Evolutionary conservation across 306 rosid species (phyloP).

Genomic region (Glycine tomentella): DNA sequence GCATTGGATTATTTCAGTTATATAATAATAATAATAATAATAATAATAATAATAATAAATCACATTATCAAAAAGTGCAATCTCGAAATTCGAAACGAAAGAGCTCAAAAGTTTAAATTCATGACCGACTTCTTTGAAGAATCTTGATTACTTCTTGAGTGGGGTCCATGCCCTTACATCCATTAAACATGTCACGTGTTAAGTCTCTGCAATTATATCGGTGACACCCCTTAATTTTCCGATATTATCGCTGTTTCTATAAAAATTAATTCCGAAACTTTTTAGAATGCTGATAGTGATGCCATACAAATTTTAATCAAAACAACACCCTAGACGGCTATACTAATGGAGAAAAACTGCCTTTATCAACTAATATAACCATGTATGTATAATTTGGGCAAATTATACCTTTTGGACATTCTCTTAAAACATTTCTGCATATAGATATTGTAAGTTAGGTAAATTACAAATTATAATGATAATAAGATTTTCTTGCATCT

Average conservation of each 20-base stretch:
- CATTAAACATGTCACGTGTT: slow-evolving; percentile 13
- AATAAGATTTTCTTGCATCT: no score
- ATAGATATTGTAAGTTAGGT: no score
- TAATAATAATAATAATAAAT: no score
- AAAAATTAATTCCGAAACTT: no score
- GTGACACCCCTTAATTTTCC: background rate
- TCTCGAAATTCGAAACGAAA: background rate
- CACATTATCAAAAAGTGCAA: background rate
- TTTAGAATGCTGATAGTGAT: no score
- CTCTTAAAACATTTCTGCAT: no score
- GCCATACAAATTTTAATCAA: no score
- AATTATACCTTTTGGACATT: no score
- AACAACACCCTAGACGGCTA: background rate
- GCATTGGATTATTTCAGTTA: no score
- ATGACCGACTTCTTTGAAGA: background rate
- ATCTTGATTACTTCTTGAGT: background rate
- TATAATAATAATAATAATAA: no score
- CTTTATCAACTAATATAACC: background rate
- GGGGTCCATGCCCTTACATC: background rate
- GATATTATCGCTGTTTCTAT: background rate
- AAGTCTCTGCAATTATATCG: background rate
- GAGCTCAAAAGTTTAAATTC: background rate
- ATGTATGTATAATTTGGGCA: no score
- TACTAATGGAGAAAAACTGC: background rate
- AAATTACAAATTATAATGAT: no score